phyloP scores from a whole-genome alignment of 2,329 filamentous ascomycete genomes.

The Phialophora macrospora region DNA sequence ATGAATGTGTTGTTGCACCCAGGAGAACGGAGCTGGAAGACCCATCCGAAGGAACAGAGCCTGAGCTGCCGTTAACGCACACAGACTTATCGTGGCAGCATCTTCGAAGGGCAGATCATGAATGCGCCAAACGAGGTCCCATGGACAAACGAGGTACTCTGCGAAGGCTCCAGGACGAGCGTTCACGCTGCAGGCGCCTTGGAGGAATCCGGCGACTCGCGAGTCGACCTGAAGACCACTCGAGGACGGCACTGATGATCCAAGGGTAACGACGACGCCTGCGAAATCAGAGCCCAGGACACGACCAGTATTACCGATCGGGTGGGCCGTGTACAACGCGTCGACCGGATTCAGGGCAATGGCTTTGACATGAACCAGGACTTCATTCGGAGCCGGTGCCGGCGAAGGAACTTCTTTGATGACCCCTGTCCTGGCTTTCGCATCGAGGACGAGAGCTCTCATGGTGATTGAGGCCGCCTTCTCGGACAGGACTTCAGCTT shows the following conservation, averaged over 20 bases:
- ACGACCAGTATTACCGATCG: conserved; percentile 22
- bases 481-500: background rate
- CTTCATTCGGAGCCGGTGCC: background rate
- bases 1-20: background rate
- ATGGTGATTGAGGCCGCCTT: background rate
- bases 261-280: background rate
- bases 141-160: conserved; percentile 39
- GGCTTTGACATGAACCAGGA: conserved; percentile 31
- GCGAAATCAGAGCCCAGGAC: conserved; percentile 5
- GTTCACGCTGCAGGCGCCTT: conserved; percentile 18
- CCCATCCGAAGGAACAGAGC: conserved; percentile 39
- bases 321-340: conserved; percentile 8
- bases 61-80: conserved; percentile 43
- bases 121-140: conserved; percentile 39
- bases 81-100: conserved; percentile 41
- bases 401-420: conserved; percentile 10
- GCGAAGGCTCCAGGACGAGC: conserved; percentile 39
- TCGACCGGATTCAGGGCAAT: conserved; percentile 39
- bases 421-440: background rate
- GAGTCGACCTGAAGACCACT: background rate
- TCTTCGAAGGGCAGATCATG: conserved; percentile 34
- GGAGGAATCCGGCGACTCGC: conserved; percentile 11
- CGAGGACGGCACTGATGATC: background rate
- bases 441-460: conserved; percentile 5
- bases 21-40: conserved; percentile 8